Evolutionary conservation across 352 stramenopile genomes (phyloP), one percentile per base, ranked within the genome.

Genomic region (Phytophthora fragariaefolia): DNA sequence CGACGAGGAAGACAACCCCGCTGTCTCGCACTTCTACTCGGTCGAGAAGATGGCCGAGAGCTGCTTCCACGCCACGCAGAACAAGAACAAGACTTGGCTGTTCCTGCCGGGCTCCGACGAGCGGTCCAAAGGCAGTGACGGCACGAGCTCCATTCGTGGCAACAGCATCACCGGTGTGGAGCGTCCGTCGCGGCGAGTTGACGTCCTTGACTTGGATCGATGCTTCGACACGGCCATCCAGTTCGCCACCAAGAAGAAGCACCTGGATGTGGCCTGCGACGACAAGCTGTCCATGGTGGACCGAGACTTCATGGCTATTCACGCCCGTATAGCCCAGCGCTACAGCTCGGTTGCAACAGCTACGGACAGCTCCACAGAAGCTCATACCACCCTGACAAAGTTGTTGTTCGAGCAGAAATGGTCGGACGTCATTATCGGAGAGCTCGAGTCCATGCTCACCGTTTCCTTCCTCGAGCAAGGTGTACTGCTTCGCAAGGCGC

Each of bases 391-490:
- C 0, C 76, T 98, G 3, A 78, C 80, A 2, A 82, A 74, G 24
- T 78, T 92, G 15, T 60, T 97, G 7, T 97, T 96, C 32, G 85
- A 92, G 51, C 90, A 98, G 53, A 97, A 98, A 52, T 97, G 92
- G 90, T 79, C 92, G 8, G 90, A 98, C 56, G 64, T 97, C 3
- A 70, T 95, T 17, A 66, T 97, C 0, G 90, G 88, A 4, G 90
- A 97, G 56, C 77, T 98, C 1, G 85, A 95, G 50, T 79, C 78
- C 3, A 96, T 98, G 85, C 82, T 98, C 13, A 90, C 79, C 10
- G 82, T 89, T 4, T 92, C 87, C 0, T 98, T 96, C 45, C 66
- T 98, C 0, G 91, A 97, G 56, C 93, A 98, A 60, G 92, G 92
- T 0, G 66, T 84, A 27, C 38, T 97, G 38, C 70, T 97, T 2